Percentiles rank a stretch among this genome's conserved stretches.
Conservation (phyloP, 1,284 basidiomycete genomes). For the Tylopilus orsonianus region DNA sequence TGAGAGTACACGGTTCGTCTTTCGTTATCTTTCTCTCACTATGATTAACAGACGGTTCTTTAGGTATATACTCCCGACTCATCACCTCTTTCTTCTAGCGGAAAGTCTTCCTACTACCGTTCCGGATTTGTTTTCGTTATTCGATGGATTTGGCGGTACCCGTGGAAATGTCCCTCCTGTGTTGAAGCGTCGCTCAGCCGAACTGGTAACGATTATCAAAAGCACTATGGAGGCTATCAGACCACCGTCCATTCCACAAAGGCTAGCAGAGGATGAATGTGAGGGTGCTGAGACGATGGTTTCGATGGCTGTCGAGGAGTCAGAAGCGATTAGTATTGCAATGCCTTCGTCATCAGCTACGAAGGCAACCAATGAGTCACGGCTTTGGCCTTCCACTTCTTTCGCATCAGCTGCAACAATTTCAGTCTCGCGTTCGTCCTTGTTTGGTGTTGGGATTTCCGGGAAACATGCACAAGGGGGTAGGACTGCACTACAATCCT, state of each 20-base stretch:
- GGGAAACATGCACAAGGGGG: background rate
- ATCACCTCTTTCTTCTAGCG: slow-evolving; percentile 67
- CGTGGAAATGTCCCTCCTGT: slow-evolving; percentile 52
- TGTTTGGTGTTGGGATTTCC: slow-evolving; percentile 16
- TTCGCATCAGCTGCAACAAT: slow-evolving; percentile 5
- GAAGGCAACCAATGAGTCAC: slow-evolving; percentile 17
- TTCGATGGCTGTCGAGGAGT: background rate
- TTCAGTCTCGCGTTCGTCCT: slow-evolving; percentile 17
- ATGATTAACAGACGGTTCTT: slow-evolving; percentile 6
- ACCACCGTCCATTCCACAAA: background rate
- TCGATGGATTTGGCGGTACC: slow-evolving; percentile 35
- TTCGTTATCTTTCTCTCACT: slow-evolving; percentile 6
- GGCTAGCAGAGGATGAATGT: background rate
- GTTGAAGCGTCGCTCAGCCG: slow-evolving; percentile 56
- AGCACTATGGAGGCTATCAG: slow-evolving; percentile 37
- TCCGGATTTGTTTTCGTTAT: slow-evolving; percentile 53
- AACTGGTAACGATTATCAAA: slow-evolving; percentile 62
- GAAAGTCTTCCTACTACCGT: slow-evolving; percentile 65
- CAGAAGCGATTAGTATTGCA: background rate
- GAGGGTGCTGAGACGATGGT: background rate
- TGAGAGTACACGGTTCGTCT: slow-evolving; percentile 75
- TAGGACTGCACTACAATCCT: background rate
- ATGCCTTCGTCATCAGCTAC: background rate
- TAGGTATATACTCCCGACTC: slow-evolving; percentile 75
- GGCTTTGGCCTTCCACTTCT: slow-evolving; percentile 21